Evolutionary conservation across 148 eudicot species (phyloP).

Genomic region (Rhododendron griersonianum): DNA sequence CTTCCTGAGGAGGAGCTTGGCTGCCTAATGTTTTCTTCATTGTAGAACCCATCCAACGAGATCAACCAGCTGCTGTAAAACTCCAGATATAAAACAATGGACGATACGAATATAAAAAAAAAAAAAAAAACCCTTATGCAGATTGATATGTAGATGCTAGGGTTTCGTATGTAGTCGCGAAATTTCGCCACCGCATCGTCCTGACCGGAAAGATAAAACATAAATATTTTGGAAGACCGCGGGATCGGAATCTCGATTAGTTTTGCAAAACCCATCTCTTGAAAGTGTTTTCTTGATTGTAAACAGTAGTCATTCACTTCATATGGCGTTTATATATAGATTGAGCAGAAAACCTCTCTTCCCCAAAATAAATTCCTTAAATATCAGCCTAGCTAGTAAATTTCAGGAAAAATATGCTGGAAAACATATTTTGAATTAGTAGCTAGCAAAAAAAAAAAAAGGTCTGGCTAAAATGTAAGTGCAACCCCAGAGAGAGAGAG

Average conservation of each 20-base stretch:
- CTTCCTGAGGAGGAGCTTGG: conserved; percentile 48
- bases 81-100: not conserved
- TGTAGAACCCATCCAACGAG: conserved; percentile 49
- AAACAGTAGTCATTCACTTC: not conserved
- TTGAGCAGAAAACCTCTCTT: not conserved
- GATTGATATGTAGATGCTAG: not conserved
- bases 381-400: not conserved
- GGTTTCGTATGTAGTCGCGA: too few relatives aligned
- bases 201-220: too few relatives aligned
- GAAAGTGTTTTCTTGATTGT: not conserved
- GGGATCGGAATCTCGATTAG: not conserved
- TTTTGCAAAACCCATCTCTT: not conserved
- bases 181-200: too few relatives aligned
- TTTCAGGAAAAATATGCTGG: not conserved
- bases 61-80: conserved; percentile 37
- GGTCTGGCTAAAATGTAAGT: not conserved
- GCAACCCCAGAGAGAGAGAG: not conserved
- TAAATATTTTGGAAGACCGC: not conserved
- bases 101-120: not conserved
- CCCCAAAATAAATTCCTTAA: not conserved
- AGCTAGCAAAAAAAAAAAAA: not conserved
- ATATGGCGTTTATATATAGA: not conserved
- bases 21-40: conserved; percentile 21
- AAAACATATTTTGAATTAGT: not conserved
- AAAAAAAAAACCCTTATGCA: not conserved